Evolutionary conservation across 257 asterid species (phyloP).

Genomic region (Echites panduratus): DNA sequence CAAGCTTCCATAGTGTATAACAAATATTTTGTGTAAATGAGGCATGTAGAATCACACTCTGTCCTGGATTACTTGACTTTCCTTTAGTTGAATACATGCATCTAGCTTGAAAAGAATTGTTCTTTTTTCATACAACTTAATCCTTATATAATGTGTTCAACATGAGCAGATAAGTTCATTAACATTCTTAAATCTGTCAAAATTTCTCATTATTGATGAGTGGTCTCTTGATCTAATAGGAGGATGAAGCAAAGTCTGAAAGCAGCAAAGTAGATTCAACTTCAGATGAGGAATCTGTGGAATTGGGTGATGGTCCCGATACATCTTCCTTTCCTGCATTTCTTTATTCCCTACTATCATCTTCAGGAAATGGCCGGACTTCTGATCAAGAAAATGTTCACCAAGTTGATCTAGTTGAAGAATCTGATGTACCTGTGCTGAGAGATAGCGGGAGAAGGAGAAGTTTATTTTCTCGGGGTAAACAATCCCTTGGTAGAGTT

Average conservation of each 20-base stretch:
- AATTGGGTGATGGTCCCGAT: conserved; percentile 73
- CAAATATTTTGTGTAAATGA: neutral
- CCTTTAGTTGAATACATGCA: neutral
- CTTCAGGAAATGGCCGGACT: conserved; percentile 46
- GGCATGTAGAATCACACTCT: neutral
- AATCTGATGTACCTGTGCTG: conserved; percentile 39
- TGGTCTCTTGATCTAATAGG: conserved; percentile 33
- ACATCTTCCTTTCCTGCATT: conserved; percentile 92
- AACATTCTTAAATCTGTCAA: neutral
- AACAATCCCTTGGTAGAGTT: conserved; percentile 63
- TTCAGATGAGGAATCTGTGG: conserved; percentile 41
- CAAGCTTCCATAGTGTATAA: neutral
- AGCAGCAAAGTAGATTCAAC: conserved; percentile 38
- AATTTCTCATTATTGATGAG: neutral
- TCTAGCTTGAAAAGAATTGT: neutral
- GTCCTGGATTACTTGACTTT: neutral
- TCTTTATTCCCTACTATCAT: conserved; percentile 63
- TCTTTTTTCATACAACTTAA: neutral
- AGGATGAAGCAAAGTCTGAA: conserved; percentile 39
- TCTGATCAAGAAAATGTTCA: conserved; percentile 25
- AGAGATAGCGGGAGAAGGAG: conserved; percentile 60
- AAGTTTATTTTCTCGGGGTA: conserved; percentile 67
- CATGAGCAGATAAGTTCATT: neutral
- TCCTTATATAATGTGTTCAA: neutral
- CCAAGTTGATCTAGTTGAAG: conserved; percentile 30